Conservation (phyloP, 1,139 yeast genomes). For the Hanseniaspora gamundiae region DNA sequence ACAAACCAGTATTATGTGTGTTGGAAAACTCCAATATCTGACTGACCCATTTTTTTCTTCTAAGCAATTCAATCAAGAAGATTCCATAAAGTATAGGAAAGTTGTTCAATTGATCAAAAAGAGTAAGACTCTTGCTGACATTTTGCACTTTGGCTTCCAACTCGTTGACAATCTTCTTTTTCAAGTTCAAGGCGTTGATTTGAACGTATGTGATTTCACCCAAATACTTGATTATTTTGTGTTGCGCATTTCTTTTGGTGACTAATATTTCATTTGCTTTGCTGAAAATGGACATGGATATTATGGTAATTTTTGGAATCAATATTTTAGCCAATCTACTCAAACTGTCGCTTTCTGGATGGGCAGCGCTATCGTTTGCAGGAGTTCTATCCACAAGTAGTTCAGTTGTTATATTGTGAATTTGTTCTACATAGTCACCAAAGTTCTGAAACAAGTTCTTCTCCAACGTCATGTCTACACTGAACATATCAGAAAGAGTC, state of each 20-base stretch:
- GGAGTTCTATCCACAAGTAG: neutral
- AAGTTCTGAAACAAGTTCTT: neutral
- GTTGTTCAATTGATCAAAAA: slow-evolving; percentile 47
- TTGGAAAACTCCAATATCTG: slow-evolving; percentile 37
- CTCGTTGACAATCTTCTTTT: slow-evolving; percentile 24
- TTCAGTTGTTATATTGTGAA: neutral
- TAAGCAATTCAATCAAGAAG: slow-evolving; percentile 52
- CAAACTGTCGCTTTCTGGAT: neutral
- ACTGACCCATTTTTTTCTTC: slow-evolving; percentile 59
- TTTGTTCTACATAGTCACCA: neutral
- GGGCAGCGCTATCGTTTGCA: neutral
- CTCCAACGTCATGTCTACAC: neutral
- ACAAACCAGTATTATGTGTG: slow-evolving; percentile 47
- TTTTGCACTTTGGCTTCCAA: slow-evolving; percentile 25
- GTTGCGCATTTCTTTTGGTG: slow-evolving; percentile 15
- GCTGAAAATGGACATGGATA: slow-evolving; percentile 19
- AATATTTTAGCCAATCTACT: neutral
- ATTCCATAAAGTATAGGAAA: slow-evolving; percentile 75
- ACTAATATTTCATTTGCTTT: slow-evolving; percentile 15
- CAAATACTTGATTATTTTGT: slow-evolving; percentile 10
- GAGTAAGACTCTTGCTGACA: slow-evolving; percentile 33
- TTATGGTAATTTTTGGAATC: slow-evolving; percentile 16
- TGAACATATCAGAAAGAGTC: neutral
- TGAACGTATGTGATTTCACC: slow-evolving; percentile 20
- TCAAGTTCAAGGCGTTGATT: slow-evolving; percentile 16